Evolutionary conservation across 108 stramenopile genomes (phyloP).

Genomic region (Nannochloropsis salina): DNA sequence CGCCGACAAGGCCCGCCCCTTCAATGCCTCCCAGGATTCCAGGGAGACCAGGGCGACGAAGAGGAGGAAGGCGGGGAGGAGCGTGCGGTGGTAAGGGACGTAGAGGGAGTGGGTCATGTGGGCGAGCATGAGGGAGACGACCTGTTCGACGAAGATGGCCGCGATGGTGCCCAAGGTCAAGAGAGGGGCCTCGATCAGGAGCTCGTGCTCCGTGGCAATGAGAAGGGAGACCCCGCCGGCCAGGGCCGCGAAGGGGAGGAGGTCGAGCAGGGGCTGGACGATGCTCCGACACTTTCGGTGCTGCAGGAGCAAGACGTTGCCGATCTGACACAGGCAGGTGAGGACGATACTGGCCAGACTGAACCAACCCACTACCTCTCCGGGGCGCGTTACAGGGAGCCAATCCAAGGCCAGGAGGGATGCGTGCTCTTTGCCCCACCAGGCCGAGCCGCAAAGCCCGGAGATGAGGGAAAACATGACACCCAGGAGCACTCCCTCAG

Average conservation of each 20-base stretch:
- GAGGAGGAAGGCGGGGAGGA: not conserved
- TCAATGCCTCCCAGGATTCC: not conserved
- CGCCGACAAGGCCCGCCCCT: not conserved
- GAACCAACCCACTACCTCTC: not conserved
- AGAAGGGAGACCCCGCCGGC: not conserved
- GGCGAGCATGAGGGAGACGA: not conserved
- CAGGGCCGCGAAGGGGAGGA: not conserved
- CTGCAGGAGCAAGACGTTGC: not conserved
- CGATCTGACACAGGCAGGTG: not conserved
- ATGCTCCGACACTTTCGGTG: not conserved
- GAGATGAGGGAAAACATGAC: conserved; percentile 20
- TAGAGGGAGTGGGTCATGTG: conserved; percentile 13
- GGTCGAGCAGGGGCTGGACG: not conserved
- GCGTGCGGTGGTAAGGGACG: not conserved
- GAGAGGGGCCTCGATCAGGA: not conserved
- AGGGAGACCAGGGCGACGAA: not conserved
- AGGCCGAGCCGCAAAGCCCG: conserved; percentile 13
- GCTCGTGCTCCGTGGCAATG: not conserved
- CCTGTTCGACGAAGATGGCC: not conserved
- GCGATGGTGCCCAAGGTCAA: not conserved
- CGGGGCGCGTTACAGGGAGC: not conserved
- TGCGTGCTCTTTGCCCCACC: not conserved
- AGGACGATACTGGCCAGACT: not conserved
- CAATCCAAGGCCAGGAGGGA: not conserved
- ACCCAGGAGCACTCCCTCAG: conserved; percentile 45